Base-by-base conservation (phyloP, 306 rosid species). In the Echinosophora koreensis region DNA sequence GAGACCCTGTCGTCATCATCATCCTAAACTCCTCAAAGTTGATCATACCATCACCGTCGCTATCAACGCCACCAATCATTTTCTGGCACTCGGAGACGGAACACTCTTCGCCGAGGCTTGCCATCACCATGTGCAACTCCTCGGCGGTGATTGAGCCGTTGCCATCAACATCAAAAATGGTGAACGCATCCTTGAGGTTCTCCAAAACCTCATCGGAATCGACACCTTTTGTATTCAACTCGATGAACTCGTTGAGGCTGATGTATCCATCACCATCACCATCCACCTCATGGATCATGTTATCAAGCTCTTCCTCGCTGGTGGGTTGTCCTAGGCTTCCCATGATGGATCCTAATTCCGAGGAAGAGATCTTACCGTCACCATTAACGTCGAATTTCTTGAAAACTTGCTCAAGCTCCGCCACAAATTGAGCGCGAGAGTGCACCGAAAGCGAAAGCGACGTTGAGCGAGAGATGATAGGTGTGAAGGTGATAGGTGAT, bases 1-100 rank as follows among this genome's bases (percentile, higher is more conserved):
- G 83, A 0, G 92, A 84, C 78, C 89, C 82, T 89, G 82, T 89
- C 93, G 82, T 89, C 98, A 92, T 94, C 98, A 94, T 95, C 55
- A 62, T 83, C 84, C 71, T 87, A 27, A 95, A 95, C 78, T 92
- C 98, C 3, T 92, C 97, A 38, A 95, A 95, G 59, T 86, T 76
- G 28, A 95, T 90, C 89, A 81, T 84, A 1, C 97, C 98, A 50
- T 95, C 95, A 0, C 97, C 97, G 51, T 95, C 90, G 1, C 80
- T 81, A 3, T 95, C 99, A 1, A 89, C 92, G 2, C 96, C 96
- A 3, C 80, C 39, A 69, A 95, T 95, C 99, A 95, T 95, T 38
- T 73, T 86, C 81, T 80, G 63, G 81, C 99, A 95, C 77, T 93
- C 98, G 0, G 72, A 88, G 3, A 91, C 14, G 2, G 98, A 88